phyloP scores from a whole-genome alignment of 495 filamentous ascomycete genomes.

The Cryomyces antarcticus region DNA sequence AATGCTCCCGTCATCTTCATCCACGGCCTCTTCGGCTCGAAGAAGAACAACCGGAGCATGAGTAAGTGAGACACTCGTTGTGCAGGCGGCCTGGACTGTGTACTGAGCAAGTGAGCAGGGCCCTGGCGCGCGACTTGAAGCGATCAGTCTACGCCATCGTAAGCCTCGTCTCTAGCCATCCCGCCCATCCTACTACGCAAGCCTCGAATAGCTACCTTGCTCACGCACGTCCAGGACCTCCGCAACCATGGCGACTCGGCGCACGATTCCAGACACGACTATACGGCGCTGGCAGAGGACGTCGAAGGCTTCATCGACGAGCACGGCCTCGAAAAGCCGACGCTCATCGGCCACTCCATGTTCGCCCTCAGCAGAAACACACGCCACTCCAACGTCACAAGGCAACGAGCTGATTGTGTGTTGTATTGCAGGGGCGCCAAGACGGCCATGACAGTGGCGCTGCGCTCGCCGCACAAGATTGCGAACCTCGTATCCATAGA shows the following conservation, averaged over 20 bases:
- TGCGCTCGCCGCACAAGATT: conserved; percentile 43
- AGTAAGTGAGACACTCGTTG: conserved; percentile 55
- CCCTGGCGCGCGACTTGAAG: conserved; percentile 60
- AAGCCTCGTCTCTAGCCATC: conserved; percentile 12
- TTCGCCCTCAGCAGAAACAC: conserved; percentile 18
- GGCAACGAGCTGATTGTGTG: not conserved
- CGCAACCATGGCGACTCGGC: conserved; percentile 88
- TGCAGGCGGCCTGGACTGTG: not conserved
- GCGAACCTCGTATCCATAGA: conserved; percentile 63
- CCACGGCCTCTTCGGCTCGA: conserved; percentile 90
- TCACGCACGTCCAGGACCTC: conserved; percentile 41
- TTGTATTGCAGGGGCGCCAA: conserved; percentile 58
- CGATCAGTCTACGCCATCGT: conserved; percentile 71
- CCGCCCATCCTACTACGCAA: not conserved
- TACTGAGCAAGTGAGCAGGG: conserved; percentile 29
- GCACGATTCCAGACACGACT: conserved; percentile 60
- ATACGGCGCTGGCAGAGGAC: conserved; percentile 70
- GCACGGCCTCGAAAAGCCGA: conserved; percentile 46
- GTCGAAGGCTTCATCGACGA: conserved; percentile 60
- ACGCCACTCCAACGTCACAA: not conserved
- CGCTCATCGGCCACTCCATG: conserved; percentile 92
- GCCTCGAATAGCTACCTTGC: too few species aligned
- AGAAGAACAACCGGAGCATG: conserved; percentile 86
- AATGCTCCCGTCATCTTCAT: conserved; percentile 61
- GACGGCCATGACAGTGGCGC: conserved; percentile 73